Evolutionary conservation across 2,329 filamentous ascomycete genomes (phyloP).

Genomic region (Juglanconis sp.): DNA sequence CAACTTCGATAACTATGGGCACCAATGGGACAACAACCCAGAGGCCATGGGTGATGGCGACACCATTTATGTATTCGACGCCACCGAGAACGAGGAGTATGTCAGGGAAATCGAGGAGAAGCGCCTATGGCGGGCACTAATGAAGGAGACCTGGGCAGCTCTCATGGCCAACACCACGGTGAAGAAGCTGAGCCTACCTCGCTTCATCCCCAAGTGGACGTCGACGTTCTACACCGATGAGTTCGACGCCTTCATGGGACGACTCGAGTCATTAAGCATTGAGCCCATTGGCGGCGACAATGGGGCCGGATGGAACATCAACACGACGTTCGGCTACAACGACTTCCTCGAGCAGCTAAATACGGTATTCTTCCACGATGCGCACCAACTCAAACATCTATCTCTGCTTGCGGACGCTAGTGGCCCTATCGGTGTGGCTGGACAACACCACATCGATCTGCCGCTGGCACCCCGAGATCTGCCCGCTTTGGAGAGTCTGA

Average conservation of each 20-base stretch:
- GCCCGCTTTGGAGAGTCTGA: background rate
- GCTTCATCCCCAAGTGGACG: background rate
- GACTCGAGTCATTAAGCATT: background rate
- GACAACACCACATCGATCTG: background rate
- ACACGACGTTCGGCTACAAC: background rate
- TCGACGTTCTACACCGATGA: background rate
- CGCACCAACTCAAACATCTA: background rate
- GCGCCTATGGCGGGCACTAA: background rate
- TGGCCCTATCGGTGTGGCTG: background rate
- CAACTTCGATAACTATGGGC: background rate
- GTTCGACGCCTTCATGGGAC: background rate
- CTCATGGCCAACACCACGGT: background rate
- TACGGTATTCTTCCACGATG: background rate
- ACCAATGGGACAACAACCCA: background rate
- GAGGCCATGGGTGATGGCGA: background rate
- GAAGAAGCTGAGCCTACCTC: background rate
- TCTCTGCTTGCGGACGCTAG: background rate
- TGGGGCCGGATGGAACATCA: background rate
- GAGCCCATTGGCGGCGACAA: background rate
- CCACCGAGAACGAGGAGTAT: background rate
- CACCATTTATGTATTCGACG: background rate
- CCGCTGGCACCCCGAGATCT: background rate
- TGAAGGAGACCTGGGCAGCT: background rate
- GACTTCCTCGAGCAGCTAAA: background rate
- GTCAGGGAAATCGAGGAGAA: background rate